These are phyloP conservation scores for Rutstroemia sp. DNA, from an alignment of 2,329 filamentous ascomycete species.

Conservation along the genomic window DNA sequence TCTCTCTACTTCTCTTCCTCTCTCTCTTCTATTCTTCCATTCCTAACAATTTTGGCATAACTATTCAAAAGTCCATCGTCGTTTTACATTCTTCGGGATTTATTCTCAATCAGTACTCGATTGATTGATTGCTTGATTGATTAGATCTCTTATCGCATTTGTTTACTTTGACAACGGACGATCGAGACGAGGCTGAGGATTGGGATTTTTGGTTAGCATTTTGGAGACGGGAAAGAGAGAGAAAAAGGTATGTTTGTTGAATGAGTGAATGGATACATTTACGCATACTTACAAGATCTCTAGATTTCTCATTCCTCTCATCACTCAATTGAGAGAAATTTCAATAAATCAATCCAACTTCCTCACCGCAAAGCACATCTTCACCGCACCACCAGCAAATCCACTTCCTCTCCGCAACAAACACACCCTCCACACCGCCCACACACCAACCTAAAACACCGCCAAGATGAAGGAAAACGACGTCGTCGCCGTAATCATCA, in stretches of 20 bases:
- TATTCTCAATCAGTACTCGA: neutral
- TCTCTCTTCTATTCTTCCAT: neutral
- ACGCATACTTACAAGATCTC: no score
- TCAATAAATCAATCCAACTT: no score
- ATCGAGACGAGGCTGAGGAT: neutral
- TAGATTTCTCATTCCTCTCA: no score
- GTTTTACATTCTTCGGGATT: neutral
- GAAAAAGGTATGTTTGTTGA: no score
- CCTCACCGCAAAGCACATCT: no score
- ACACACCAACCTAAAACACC: conserved; percentile 9
- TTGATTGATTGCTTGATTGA: neutral
- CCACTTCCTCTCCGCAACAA: neutral
- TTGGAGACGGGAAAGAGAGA: no score
- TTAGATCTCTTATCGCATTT: neutral
- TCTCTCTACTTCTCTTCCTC: neutral
- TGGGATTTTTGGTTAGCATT: no score
- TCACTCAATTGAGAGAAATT: no score
- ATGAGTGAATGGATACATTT: no score
- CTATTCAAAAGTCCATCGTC: neutral
- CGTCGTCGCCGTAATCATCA: conserved; percentile 61
- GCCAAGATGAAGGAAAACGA: conserved; percentile 56
- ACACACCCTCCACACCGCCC: neutral
- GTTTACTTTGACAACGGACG: neutral
- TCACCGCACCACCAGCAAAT: no score
- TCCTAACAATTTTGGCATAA: neutral